These are phyloP conservation scores for Cyclostephanos tholiformis DNA, from an alignment of 108 stramenopile species.

Conservation along the genomic window DNA sequence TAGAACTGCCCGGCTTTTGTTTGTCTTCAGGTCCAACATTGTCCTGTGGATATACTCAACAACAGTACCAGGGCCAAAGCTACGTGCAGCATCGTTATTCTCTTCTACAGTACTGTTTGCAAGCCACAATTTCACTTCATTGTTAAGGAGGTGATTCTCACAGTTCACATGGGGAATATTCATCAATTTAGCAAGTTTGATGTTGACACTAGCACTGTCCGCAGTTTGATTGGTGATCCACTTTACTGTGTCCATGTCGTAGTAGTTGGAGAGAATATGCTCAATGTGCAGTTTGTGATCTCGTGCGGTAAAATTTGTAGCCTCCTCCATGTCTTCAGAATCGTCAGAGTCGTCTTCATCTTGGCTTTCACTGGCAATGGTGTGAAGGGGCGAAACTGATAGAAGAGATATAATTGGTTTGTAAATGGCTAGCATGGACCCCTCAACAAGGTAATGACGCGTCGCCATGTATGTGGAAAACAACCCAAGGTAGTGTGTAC, in stretches of 20 bases:
- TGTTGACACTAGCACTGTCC: conserved; percentile 14
- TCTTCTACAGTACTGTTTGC: too few relatives aligned
- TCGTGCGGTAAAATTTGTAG: background rate
- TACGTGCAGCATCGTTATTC: too few relatives aligned
- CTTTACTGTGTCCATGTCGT: background rate
- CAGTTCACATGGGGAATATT: conserved; percentile 7
- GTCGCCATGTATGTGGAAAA: too few relatives aligned
- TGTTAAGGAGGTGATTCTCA: conserved; percentile 6
- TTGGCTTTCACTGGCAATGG: background rate
- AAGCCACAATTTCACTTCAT: background rate
- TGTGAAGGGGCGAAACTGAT: background rate
- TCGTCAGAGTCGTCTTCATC: background rate
- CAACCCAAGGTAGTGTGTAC: conserved; percentile 10
- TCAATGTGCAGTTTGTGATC: background rate
- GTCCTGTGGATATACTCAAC: background rate
- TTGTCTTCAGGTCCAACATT: background rate
- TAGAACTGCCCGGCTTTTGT: background rate
- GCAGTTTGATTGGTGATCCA: conserved; percentile 24
- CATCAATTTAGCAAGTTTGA: conserved; percentile 7
- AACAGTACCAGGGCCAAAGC: too few relatives aligned
- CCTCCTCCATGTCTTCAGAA: background rate
- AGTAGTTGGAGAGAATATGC: background rate
- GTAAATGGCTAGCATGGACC: background rate
- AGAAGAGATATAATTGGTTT: background rate
- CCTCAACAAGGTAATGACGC: background rate